Conservation (phyloP, 306 rosid species). For the Cicer pinnatifidum region DNA sequence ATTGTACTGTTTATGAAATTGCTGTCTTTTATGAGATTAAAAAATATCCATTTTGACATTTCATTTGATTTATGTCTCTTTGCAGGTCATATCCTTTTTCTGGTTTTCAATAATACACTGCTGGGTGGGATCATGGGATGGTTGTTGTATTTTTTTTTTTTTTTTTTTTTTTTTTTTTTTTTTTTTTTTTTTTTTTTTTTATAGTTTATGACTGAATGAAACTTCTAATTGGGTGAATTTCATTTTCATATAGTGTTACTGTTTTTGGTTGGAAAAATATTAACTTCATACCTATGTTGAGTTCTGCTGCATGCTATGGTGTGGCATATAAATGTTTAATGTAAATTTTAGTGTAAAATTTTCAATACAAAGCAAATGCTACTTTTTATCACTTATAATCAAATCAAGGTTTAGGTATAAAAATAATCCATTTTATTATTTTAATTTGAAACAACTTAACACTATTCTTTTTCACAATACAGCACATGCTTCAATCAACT, state of each 20-base stretch:
- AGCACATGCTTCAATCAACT: background rate
- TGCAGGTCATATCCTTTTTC: slow-evolving; percentile 98
- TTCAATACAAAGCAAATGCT: background rate
- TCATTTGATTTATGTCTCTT: slow-evolving; percentile 43
- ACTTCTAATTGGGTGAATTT: slow-evolving; percentile 18
- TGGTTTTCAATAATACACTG: slow-evolving; percentile 31
- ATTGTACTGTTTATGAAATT: slow-evolving; percentile 4
- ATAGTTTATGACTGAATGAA: slow-evolving; percentile 31
- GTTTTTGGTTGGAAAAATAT: slow-evolving; percentile 34
- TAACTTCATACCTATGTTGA: too few species aligned
- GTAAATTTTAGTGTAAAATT: background rate
- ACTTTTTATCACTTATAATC: slow-evolving; percentile 8
- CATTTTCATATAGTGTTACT: slow-evolving; percentile 24
- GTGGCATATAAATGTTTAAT: background rate
- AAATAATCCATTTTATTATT: background rate
- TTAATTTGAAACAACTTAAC: slow-evolving; percentile 2
- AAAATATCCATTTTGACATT: slow-evolving; percentile 33
- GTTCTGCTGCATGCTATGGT: too few species aligned
- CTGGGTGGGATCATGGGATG: slow-evolving; percentile 26
- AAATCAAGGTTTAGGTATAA: background rate
- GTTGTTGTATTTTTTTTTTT: background rate
- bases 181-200: background rate
- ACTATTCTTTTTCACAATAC: background rate
- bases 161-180: background rate
- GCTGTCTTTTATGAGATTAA: slow-evolving; percentile 26